Evolutionary conservation across 208 protist species (phyloP).

Genomic region (Acanthamoeba culbertsoni): DNA sequence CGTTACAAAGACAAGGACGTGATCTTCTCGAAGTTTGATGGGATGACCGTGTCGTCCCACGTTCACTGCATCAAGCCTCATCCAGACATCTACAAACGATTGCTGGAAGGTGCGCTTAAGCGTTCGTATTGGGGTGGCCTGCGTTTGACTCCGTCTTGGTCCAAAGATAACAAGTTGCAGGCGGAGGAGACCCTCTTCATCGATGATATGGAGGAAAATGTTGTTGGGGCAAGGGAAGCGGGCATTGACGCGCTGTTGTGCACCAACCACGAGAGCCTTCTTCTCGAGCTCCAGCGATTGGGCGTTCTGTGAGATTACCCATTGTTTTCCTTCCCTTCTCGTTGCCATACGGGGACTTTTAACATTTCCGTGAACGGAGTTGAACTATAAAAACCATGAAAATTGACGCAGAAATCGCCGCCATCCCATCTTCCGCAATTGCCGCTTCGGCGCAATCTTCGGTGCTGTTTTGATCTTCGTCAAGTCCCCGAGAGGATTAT

Average conservation of each 20-base stretch:
- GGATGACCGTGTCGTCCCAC: background rate
- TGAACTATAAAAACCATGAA: too few relatives aligned
- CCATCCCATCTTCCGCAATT: too few relatives aligned
- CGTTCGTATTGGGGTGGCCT: background rate
- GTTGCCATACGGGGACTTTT: too few relatives aligned
- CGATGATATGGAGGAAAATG: conserved; percentile 9
- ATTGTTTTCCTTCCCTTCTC: too few relatives aligned
- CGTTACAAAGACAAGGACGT: conserved; percentile 26
- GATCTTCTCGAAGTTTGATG: background rate
- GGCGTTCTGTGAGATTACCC: background rate
- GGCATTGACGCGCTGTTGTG: conserved; percentile 20
- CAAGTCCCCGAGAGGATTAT: background rate
- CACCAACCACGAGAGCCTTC: background rate
- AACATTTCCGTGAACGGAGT: too few relatives aligned
- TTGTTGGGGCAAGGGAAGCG: background rate
- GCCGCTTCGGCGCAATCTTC: too few relatives aligned
- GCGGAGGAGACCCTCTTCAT: background rate
- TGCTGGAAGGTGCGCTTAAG: background rate
- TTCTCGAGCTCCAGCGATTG: background rate
- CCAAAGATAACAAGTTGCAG: background rate
- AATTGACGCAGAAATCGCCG: too few relatives aligned
- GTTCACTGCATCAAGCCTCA: conserved; percentile 29
- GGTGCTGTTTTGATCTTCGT: background rate
- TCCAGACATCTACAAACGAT: background rate
- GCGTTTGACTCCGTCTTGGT: background rate